Evolutionary conservation across 2,329 filamentous ascomycete species (phyloP), one percentile per base, ranked within the genome.

Genomic region (Mycosphaerella arachidis): DNA sequence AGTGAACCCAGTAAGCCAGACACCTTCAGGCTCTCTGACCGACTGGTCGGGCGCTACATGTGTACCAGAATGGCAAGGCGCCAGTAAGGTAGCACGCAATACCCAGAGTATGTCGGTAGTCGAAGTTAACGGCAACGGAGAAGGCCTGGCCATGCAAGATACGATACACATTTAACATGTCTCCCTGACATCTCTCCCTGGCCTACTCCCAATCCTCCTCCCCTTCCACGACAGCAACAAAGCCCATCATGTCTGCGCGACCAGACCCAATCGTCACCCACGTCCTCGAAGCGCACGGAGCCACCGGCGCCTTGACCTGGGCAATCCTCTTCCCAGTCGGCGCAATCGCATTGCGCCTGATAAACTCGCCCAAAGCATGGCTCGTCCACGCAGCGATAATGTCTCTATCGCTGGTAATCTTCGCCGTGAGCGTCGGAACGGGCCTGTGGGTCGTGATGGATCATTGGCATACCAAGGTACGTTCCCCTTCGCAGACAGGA

Each of bases 301-400:
- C 35, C 16, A 12, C 13, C 6, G 50, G 50, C 29, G 33, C 50
- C 7, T 8, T 52, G 24, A 43, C 55, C 13, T 57, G 55, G 55
- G 55, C 43, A 27, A 31, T 50, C 55, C 16, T 57, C 33, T 40
- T 51, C 18, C 55, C 55, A 10, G n/a, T 57, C 27, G 55, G 55
- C 48, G 55, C 55, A 6, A 50, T 57, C 27, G 18, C 31, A 3
- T 37, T 57, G 5, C 55, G 55, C 18, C 30, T 57, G 5, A 43
- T 57, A 2, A 48, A 31, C n/a, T 52, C 46, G 2, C 33, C 18
- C n/a, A 48, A 52, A 45, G 46, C 55, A 24, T 57, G 55, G 55
- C 50, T 57, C 18, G 45, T 57, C 20, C 55, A 57, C 55, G 55
- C 30, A 31, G 10, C 12, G 7, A 51, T 57, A 9, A 57, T 57